Evolutionary conservation across 2,329 filamentous ascomycete genomes (phyloP), one percentile per base, ranked within the genome.

Genomic region (Cercospora sesami): DNA sequence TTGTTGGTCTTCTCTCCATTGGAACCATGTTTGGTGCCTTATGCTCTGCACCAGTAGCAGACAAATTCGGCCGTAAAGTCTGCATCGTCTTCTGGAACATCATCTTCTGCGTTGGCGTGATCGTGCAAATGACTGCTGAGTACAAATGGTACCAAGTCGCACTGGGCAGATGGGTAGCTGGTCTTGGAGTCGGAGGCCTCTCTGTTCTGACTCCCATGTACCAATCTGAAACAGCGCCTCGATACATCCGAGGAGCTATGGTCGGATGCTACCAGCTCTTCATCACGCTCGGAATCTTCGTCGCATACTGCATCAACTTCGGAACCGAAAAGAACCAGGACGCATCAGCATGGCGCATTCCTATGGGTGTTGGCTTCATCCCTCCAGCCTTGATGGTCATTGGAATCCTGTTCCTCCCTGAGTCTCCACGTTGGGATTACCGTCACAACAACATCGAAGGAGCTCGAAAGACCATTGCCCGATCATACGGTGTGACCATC

Each of bases 191-290:
- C 58, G 89, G 89, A 30, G 83, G 86, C 21, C 81, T 91, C 0
- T 89, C 86, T 5, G 88, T 90, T 51, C 80, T 87, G 28, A 87
- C 89, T 1, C 87, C 87, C 59, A 88, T 91, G 86, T 91, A 91
- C 73, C 88, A 90, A 76, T 86, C 84, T 16, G 89, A 91, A 78
- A 88, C 85, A 65, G 86, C 86, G 2, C 89, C 89, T 0, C 84
- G 87, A 68, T 85, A 87, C 67, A 86, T 91, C 61, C 86, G 89
- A 73, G 88, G 88, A 73, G 82, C 87, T 6, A 82, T 91, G 45
- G 85, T 91, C 30, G 84, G 85, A 1, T 86, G 84, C 62, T 91
- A 91, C 78, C 89, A 91, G 80, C 83, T 91, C 3, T 86, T 90
- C 76, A 89, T 91, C 75, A 91, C 89, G 0, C 81, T 90, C 30